Evolutionary conservation across 495 filamentous ascomycete genomes (phyloP).

Genomic region (Chaetomium cochliodes): DNA sequence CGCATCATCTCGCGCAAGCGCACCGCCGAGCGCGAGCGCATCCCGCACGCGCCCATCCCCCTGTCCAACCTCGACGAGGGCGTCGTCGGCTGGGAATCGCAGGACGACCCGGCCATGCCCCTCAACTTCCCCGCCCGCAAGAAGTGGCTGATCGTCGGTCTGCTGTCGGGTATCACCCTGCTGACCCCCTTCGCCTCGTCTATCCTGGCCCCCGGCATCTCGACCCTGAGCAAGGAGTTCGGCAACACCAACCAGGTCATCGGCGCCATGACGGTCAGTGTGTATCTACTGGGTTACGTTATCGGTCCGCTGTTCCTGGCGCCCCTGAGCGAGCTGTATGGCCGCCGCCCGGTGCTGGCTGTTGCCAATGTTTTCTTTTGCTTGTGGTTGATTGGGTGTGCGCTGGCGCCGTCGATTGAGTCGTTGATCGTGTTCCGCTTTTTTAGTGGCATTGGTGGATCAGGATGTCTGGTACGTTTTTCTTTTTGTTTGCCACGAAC

Average conservation of each 20-base stretch:
- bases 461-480: constrained; percentile 34
- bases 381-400: constrained; percentile 68
- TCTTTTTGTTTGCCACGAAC: too few species aligned
- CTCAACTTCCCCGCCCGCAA: constrained; percentile 60
- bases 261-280: constrained; percentile 43
- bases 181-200: constrained; percentile 64
- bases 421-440: constrained; percentile 65
- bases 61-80: constrained; percentile 46
- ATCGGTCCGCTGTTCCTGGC: constrained; percentile 57
- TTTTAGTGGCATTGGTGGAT: constrained; percentile 50
- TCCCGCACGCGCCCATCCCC: constrained; percentile 38
- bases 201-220: constrained; percentile 62
- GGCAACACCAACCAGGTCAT: constrained; percentile 40
- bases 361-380: constrained; percentile 65
- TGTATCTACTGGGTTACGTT: constrained; percentile 47
- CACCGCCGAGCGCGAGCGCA: constrained; percentile 24
- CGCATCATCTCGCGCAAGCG: constrained; percentile 26
- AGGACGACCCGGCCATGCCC: constrained; percentile 69
- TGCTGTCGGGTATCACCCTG: constrained; percentile 52
- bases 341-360: constrained; percentile 61
- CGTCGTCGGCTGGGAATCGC: constrained; percentile 59
- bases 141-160: constrained; percentile 69
- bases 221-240: constrained; percentile 54
- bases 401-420: constrained; percentile 58
- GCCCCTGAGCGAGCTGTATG: constrained; percentile 74